Conservation (phyloP, 2,329 filamentous ascomycete genomes). For the Rugonectria rugulosa region DNA sequence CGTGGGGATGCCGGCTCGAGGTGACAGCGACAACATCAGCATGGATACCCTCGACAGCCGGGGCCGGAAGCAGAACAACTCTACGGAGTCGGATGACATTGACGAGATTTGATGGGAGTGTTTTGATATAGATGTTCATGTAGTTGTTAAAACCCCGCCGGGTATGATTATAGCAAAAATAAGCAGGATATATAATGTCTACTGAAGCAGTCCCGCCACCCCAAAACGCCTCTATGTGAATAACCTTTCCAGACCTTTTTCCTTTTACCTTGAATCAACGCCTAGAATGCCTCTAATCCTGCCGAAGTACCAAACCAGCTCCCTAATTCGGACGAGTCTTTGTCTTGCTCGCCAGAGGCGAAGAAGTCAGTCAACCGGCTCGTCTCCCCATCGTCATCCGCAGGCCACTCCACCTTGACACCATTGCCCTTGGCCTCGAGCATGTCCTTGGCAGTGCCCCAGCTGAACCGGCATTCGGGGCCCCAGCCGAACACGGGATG, state of each 20-base stretch:
- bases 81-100: conserved; percentile 56
- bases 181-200: conserved; percentile 43
- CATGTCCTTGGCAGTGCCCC: conserved; percentile 94
- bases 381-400: conserved; percentile 72
- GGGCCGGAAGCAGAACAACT: conserved; percentile 56
- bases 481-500: conserved; percentile 97
- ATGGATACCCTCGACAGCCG: conserved; percentile 67
- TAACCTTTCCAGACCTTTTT: too few relatives aligned
- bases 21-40: conserved; percentile 59
- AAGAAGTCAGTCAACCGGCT: conserved; percentile 82
- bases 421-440: conserved; percentile 76
- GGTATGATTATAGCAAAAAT: conserved; percentile 32
- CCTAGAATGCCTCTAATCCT: conserved; percentile 73
- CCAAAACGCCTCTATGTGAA: conserved; percentile 9
- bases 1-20: conserved; percentile 73
- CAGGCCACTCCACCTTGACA: conserved; percentile 84
- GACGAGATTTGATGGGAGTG: conserved; percentile 62
- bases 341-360: conserved; percentile 49
- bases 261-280: neutral
- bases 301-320: conserved; percentile 84
- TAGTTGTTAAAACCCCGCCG: conserved; percentile 18
- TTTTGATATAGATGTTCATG: conserved; percentile 23
- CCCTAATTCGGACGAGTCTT: conserved; percentile 69
- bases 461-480: conserved; percentile 90
- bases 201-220: conserved; percentile 18